Conservation (phyloP, 2,329 filamentous ascomycete species). For the Lachnellula hyalina region DNA sequence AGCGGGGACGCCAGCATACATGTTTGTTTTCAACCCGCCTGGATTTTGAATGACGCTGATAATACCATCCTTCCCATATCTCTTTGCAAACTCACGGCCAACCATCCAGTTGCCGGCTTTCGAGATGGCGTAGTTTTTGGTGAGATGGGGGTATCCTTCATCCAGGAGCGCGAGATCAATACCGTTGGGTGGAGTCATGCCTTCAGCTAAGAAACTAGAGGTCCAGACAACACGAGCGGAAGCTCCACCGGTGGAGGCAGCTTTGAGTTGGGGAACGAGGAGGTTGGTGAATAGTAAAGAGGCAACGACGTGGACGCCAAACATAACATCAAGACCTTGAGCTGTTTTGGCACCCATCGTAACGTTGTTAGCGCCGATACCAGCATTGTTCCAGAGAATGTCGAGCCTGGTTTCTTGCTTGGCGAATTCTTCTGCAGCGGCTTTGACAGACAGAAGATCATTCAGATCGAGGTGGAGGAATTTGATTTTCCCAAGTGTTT, state of each 20-base stretch:
- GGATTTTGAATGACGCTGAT: slow-evolving; percentile 19
- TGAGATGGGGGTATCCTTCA: background rate
- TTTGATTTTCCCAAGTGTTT: slow-evolving; percentile 26
- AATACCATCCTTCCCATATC: slow-evolving; percentile 6
- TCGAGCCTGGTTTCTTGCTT: slow-evolving; percentile 32
- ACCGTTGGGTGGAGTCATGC: background rate
- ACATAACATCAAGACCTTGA: slow-evolving; percentile 12
- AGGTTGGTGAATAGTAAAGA: slow-evolving; percentile 18
- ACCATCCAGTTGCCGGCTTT: slow-evolving; percentile 21
- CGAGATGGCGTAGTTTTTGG: slow-evolving; percentile 9
- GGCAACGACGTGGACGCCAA: slow-evolving; percentile 16
- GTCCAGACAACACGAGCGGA: slow-evolving; percentile 15
- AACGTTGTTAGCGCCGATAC: slow-evolving; percentile 2
- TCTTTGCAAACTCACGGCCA: slow-evolving; percentile 8
- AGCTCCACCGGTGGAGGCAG: background rate
- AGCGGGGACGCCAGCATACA: background rate
- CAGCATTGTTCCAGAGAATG: slow-evolving; percentile 35
- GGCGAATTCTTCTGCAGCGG: slow-evolving; percentile 31
- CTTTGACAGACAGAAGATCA: slow-evolving; percentile 34
- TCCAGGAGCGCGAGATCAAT: too few relatives aligned
- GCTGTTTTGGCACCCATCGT: background rate
- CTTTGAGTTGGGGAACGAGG: slow-evolving; percentile 37
- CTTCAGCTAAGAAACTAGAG: slow-evolving; percentile 1
- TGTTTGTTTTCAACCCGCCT: slow-evolving; percentile 13
- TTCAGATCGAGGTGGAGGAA: slow-evolving; percentile 34